phyloP scores from a whole-genome alignment of 768 basidiomycete genomes.

The Grammothele lineata region DNA sequence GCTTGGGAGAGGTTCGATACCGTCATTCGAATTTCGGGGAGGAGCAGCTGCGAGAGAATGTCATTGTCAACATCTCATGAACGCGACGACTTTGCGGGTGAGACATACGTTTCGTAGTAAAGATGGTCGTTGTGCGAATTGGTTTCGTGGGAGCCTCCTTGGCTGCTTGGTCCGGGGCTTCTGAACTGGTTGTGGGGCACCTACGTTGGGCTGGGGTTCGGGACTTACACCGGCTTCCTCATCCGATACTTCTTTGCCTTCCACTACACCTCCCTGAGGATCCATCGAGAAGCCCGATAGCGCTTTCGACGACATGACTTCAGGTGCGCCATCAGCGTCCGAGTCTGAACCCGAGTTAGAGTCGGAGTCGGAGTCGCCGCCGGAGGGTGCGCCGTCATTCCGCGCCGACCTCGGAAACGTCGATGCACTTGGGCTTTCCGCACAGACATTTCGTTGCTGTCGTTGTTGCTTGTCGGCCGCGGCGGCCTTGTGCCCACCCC shows the following conservation, averaged over 20 bases:
- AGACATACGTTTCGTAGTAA: slow-evolving; percentile 73
- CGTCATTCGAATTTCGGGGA: slow-evolving; percentile 83
- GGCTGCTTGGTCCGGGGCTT: slow-evolving; percentile 37
- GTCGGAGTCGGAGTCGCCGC: not conserved
- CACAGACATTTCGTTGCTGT: too few species aligned
- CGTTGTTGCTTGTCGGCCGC: too few species aligned
- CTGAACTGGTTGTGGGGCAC: slow-evolving; percentile 12
- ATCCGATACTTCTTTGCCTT: not conserved
- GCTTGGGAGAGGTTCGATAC: slow-evolving; percentile 92
- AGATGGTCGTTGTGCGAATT: slow-evolving; percentile 63
- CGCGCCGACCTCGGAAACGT: not conserved
- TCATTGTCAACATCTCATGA: too few species aligned
- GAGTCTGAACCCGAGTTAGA: slow-evolving; percentile 21
- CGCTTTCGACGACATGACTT: slow-evolving; percentile 53
- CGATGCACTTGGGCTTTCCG: not conserved
- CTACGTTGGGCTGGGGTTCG: too few species aligned
- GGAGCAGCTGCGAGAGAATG: slow-evolving; percentile 51
- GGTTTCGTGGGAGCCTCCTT: slow-evolving; percentile 50
- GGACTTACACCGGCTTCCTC: not conserved
- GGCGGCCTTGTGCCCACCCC: slow-evolving; percentile 3
- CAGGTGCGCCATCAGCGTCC: slow-evolving; percentile 43
- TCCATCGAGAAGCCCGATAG: slow-evolving; percentile 13
- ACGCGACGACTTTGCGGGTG: too few species aligned
- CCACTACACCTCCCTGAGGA: not conserved
- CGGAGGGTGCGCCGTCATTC: not conserved